These are phyloP conservation scores for Syncephalastrum monosporum DNA, from an alignment of 371 early-diverging fungal genomes.

Conservation along the genomic window DNA sequence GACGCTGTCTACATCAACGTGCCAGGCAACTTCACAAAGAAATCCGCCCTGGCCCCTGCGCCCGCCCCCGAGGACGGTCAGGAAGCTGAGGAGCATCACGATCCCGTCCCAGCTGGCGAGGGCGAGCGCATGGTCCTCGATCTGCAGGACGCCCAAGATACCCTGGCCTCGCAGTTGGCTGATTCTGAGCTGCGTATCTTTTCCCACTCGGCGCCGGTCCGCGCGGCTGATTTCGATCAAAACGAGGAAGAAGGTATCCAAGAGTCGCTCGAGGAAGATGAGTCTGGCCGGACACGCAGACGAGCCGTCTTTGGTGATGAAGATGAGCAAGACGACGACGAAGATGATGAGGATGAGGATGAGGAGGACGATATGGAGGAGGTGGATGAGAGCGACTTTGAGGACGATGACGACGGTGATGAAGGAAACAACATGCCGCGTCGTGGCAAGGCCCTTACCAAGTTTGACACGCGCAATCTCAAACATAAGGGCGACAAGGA, in stretches of 20 bases:
- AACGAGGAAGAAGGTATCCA: conserved; percentile 30
- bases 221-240: conserved; percentile 57
- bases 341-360: conserved; percentile 43
- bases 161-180: conserved; percentile 77
- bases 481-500: conserved; percentile 49
- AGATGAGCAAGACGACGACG: conserved; percentile 44
- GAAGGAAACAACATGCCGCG: conserved; percentile 39
- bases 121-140: conserved; percentile 93
- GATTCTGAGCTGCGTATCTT: conserved; percentile 83
- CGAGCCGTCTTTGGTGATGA: conserved; percentile 57
- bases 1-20: conserved; percentile 98
- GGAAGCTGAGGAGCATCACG: conserved; percentile 37
- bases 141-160: conserved; percentile 81
- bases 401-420: conserved; percentile 27
- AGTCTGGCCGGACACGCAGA: conserved; percentile 55
- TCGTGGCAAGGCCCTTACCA: conserved; percentile 47
- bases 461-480: conserved; percentile 48
- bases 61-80: conserved; percentile 30
- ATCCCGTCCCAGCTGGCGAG: conserved; percentile 49
- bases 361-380: conserved; percentile 39
- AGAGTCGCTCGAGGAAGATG: conserved; percentile 44
- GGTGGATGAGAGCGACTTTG: conserved; percentile 18
- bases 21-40: conserved; percentile 80
- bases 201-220: conserved; percentile 69
- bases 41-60: conserved; percentile 48